Evolutionary conservation across 2,329 filamentous ascomycete species (phyloP).

Genomic region (Neonectria magnoliae): DNA sequence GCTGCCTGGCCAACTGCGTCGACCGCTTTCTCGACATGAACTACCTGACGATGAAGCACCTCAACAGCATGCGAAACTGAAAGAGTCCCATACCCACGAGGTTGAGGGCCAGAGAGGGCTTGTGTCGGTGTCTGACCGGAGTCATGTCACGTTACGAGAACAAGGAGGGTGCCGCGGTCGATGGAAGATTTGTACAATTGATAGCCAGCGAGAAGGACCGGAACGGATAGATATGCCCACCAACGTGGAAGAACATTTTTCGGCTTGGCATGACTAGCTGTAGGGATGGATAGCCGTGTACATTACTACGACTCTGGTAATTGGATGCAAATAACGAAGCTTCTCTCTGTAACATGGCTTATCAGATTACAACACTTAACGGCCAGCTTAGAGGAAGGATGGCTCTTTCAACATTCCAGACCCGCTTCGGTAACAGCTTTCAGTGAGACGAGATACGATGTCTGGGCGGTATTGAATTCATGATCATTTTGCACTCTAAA

Average conservation of each 20-base stretch:
- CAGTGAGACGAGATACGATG: slow-evolving; percentile 25
- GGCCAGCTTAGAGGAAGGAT: too few relatives aligned
- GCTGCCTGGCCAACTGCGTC: slow-evolving; percentile 91
- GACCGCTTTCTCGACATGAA: slow-evolving; percentile 93
- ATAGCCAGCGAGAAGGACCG: not conserved
- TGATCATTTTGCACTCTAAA: slow-evolving; percentile 49
- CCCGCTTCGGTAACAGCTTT: not conserved
- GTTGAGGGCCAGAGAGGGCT: not conserved
- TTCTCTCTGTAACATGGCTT: not conserved
- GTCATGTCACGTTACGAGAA: not conserved
- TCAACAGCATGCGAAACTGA: slow-evolving; percentile 68
- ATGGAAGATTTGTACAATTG: slow-evolving; percentile 8
- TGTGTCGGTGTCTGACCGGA: not conserved
- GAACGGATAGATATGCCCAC: not conserved
- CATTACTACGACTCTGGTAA: slow-evolving; percentile 3
- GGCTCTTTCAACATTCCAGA: not conserved
- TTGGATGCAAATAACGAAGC: not conserved
- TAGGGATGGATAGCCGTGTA: slow-evolving; percentile 4
- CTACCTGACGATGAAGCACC: slow-evolving; percentile 82
- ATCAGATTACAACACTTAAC: not conserved
- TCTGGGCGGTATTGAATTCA: slow-evolving; percentile 47
- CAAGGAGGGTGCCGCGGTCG: not conserved
- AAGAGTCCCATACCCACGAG: not conserved
- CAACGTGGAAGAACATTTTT: not conserved
- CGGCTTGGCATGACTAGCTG: not conserved